Conservation (phyloP, 2,329 filamentous ascomycete genomes). For the Claviceps sp. region DNA sequence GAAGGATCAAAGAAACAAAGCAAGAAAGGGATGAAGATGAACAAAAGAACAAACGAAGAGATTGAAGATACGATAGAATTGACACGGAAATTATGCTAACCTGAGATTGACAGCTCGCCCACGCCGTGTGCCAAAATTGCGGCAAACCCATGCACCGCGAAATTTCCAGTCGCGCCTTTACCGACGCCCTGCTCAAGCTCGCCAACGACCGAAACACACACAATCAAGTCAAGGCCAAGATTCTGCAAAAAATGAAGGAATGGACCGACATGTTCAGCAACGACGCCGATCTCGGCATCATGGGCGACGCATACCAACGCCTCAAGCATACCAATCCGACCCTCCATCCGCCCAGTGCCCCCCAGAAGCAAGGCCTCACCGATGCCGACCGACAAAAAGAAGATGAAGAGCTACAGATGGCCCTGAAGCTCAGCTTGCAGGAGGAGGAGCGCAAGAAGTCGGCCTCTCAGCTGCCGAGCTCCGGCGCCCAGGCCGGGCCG, state of each 20-base stretch:
- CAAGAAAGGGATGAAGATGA: not conserved
- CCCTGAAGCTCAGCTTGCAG: conserved; percentile 80
- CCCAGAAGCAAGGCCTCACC: conserved; percentile 83
- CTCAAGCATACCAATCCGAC: conserved; percentile 78
- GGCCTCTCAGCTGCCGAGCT: conserved; percentile 22
- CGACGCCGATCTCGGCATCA: conserved; percentile 87
- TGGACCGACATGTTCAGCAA: conserved; percentile 91
- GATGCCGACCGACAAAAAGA: conserved; percentile 85
- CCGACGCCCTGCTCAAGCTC: conserved; percentile 79
- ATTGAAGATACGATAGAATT: too few species aligned
- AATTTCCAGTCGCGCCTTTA: conserved; percentile 82
- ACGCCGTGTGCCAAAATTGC: conserved; percentile 86
- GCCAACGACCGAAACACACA: conserved; percentile 93
- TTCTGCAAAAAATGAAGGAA: conserved; percentile 88
- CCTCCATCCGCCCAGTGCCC: conserved; percentile 81
- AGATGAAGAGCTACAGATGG: conserved; percentile 95
- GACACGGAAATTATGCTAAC: too few species aligned
- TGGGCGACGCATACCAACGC: conserved; percentile 87
- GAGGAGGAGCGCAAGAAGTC: conserved; percentile 57
- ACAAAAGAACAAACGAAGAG: not conserved
- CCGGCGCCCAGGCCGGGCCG: conserved; percentile 19
- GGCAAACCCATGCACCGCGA: conserved; percentile 78
- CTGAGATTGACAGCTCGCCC: conserved; percentile 46
- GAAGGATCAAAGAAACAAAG: not conserved
- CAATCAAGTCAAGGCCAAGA: conserved; percentile 92